Evolutionary conservation across 768 basidiomycete species (phyloP), one percentile per base, ranked within the genome.

Genomic region (Tremella mesenterica): DNA sequence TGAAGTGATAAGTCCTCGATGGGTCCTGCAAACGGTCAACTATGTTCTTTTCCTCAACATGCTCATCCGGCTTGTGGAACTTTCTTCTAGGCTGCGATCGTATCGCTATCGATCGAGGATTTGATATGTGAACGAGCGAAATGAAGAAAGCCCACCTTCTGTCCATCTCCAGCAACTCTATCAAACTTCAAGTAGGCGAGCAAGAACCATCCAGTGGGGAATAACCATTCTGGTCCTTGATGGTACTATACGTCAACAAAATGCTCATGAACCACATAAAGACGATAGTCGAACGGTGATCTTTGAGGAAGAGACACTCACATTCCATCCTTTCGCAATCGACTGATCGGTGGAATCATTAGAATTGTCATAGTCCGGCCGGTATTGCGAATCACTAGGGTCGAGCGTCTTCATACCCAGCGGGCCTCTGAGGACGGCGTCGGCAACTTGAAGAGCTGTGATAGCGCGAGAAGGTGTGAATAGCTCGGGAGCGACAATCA

Each of bases 321-420:
- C 96, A 88, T 97, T 99, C 75, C 86, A 76, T 1, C 95, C 95
- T 70, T 96, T 96, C 4, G 95, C 93, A 48, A 91, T 74, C 2
- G 83, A 75, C 39, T 81, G 75, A 65, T 99, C 95, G n/a, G 76
- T 75, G 1, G 85, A 83, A 68, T 99, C 92, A 66, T 95, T 89
- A 25, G 87, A 81, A 68, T 99, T 97, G 74, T 97, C 89, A 70
- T 99, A 95, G 57, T 80, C 76, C 8, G 88, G 86, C 7, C 89
- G 83, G 75, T 97, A 99, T 60, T 93, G 88, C 63, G 83, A 71
- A 64, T 99, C 95, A 36, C 60, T 70, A 3, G 91, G 82, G 68
- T 97, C 95, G 54, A 99, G 76, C 0, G 95, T 97, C 79, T 85
- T 95, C 88, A 97, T 93, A 1, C 95, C 95, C 55, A 97, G 77